phyloP scores from a whole-genome alignment of 1,284 basidiomycete species.

The Macrocybe sp. region DNA sequence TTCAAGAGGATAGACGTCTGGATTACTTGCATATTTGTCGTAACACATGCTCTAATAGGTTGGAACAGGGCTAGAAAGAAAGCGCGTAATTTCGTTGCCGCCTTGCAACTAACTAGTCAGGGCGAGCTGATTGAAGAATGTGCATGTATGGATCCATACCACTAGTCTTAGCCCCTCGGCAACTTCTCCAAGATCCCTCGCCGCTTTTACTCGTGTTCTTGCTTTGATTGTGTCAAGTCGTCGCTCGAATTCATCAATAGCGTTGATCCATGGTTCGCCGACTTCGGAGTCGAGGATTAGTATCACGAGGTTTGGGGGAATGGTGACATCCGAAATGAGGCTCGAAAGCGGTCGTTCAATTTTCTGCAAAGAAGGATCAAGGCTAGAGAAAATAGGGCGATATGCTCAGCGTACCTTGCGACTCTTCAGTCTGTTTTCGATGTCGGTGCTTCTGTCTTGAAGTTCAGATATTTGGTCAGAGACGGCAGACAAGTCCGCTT shows the following conservation, averaged over 20 bases:
- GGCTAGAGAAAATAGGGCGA: constrained; percentile 3
- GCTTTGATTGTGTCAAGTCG: constrained; percentile 66
- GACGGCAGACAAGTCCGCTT: constrained; percentile 88
- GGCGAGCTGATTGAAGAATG: neutral
- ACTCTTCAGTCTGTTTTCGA: constrained; percentile 82
- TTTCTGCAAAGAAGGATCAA: constrained; percentile 42
- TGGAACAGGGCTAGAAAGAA: constrained; percentile 84
- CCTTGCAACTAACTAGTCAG: constrained; percentile 37
- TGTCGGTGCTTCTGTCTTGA: constrained; percentile 84
- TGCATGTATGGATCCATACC: constrained; percentile 38
- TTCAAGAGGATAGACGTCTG: constrained; percentile 88
- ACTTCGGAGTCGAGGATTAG: constrained; percentile 83
- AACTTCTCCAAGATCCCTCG: constrained; percentile 77
- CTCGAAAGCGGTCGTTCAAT: constrained; percentile 85
- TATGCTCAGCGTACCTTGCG: constrained; percentile 55
- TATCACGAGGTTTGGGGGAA: constrained; percentile 78
- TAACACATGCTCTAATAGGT: constrained; percentile 79
- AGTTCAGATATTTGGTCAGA: constrained; percentile 95
- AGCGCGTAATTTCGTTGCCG: constrained; percentile 81
- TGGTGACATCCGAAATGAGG: constrained; percentile 75
- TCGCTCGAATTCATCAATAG: constrained; percentile 76
- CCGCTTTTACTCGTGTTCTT: constrained; percentile 78
- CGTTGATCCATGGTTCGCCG: constrained; percentile 78
- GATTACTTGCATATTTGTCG: constrained; percentile 90
- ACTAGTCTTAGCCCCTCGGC: constrained; percentile 84